Evolutionary conservation across 2,329 filamentous ascomycete genomes (phyloP), one percentile per base, ranked within the genome.

Genomic region (Colletotrichum sp.): DNA sequence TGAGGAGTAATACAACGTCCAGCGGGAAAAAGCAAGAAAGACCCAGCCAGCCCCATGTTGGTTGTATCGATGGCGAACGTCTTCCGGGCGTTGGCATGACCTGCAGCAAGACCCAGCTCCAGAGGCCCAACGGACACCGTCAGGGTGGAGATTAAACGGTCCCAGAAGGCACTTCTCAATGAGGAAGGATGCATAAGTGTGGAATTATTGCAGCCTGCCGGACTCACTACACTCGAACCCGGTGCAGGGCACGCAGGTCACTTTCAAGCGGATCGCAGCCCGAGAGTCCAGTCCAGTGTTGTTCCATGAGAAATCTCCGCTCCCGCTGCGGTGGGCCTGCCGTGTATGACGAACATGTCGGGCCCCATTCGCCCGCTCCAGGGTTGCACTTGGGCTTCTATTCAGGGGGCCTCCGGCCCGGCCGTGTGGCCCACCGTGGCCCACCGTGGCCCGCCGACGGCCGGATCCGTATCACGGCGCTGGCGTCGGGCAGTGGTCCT

Each of bases 281-380:
- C 57, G 59, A 76, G 49, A 34, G 63, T 64, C 59, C 16, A 62
- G 52, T 21, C 26, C 18, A 30, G 55, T 59, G 21, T 62, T 67
- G 55, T 49, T 16, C 15, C 26, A 28, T 68, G n/a, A 39, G 55
- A 76, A 69, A 72, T 69, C 70, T 62, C 74, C 65, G 64, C 34
- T 76, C 65, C 74, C 70, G 32, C 49, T 74, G 74, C 44, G 26
- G 73, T 57, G 71, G 73, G 44, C 64, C 64, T 76, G 28, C 65
- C 64, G 70, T 32, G 64, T 76, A 49, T 62, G 70, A 76, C 44
- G 64, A 60, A 64, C 70, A 69, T 76, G 59, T 64, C 73, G 64
- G 64, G 64, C 64, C 36, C 57, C 34, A 64, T 55, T 26, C 63
- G 34, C 44, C 70, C 39, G 64, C 39, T 34, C n/a, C n/a, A 57